These are phyloP conservation scores for Cyclotella sp. DNA, from an alignment of 108 stramenopile genomes.

Conservation along the genomic window DNA sequence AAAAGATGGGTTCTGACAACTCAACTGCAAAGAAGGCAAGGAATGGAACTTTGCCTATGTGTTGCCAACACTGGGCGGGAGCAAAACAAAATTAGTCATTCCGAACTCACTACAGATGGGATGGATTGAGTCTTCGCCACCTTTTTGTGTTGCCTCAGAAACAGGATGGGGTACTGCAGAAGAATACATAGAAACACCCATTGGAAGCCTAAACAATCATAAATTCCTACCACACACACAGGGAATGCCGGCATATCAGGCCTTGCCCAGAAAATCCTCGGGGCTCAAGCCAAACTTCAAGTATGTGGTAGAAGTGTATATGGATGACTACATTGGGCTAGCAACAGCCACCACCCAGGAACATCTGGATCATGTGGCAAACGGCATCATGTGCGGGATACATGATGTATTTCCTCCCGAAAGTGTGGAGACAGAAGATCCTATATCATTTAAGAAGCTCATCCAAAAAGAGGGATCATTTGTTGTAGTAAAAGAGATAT, in stretches of 20 bases:
- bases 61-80: background rate
- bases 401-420: background rate
- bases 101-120: no score
- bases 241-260: no score
- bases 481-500: background rate
- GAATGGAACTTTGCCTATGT: constrained; percentile 16
- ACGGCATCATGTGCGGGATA: background rate
- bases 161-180: no score
- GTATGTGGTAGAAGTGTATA: background rate
- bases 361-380: background rate
- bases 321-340: background rate
- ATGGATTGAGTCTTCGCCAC: no score
- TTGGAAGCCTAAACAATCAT: background rate
- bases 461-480: background rate
- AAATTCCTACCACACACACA: background rate
- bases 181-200: background rate
- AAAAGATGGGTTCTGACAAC: constrained; percentile 2
- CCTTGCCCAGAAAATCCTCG: no score
- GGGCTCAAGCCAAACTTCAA: background rate
- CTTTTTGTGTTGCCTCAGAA: no score
- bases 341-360: background rate
- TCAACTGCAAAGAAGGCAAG: background rate
- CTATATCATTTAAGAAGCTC: background rate
- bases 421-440: background rate
- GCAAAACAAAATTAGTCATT: background rate